A percentile compares a stretch with the other conserved stretches of the same genome.
Conservation (phyloP, 768 basidiomycete genomes). For the Suillus plorans region DNA sequence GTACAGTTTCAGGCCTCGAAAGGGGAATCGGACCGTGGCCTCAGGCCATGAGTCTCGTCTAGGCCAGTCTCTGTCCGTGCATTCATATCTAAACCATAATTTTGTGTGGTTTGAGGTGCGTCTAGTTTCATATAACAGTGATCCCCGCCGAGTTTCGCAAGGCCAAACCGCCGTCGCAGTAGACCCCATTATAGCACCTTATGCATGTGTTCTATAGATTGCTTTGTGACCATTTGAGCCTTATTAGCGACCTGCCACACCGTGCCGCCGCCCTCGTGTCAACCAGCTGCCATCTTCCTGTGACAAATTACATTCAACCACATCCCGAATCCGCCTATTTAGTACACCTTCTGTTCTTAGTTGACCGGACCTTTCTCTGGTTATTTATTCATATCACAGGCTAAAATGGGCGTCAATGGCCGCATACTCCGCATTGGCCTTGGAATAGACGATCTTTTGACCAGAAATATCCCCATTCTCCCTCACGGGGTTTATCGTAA, state of each 20-base stretch:
- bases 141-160: neutral
- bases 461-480: neutral
- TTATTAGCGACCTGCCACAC: neutral
- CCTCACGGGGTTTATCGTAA: neutral
- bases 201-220: neutral
- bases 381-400: neutral
- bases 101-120: neutral
- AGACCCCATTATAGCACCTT: neutral
- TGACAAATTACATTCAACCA: neutral
- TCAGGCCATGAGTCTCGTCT: neutral
- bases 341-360: neutral
- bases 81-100: neutral
- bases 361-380: neutral
- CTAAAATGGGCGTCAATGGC: slow-evolving; percentile 4
- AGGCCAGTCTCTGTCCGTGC: neutral
- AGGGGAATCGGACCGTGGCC: neutral
- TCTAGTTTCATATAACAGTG: neutral
- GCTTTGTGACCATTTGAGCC: neutral
- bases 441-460: neutral
- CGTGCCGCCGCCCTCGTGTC: slow-evolving; percentile 1
- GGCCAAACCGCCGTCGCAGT: slow-evolving; percentile 4
- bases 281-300: slow-evolving; percentile 1
- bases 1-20: neutral
- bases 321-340: neutral
- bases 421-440: neutral